Base-by-base conservation (phyloP, 495 filamentous ascomycete species). In the Penicillium canescens region DNA sequence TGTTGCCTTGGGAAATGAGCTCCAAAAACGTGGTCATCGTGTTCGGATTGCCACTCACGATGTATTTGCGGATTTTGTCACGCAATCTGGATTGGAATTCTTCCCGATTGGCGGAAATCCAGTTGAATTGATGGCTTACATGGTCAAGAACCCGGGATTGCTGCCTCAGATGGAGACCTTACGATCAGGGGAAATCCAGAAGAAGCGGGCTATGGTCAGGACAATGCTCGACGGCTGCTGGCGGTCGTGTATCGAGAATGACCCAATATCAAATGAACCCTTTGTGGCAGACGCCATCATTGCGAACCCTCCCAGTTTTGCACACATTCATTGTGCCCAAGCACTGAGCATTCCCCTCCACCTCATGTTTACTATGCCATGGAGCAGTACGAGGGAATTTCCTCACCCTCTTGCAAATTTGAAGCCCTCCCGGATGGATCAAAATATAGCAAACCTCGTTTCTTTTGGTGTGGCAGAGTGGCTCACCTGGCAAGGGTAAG, bases 201-300 rank as follows among this genome's bases (percentile, higher is more conserved):
- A 57, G 24, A 70, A 72, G 54, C 58, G 61, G 20, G 58, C 60
- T n/a, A 65, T 73, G 50, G 74, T 85, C 26, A 68, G 59, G 13
- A 73, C 76, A 46, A 82, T 84, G 60, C 63, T 84, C 12, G 68
- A 77, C 40, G 81, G 80, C 1, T 82, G 78, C 43, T 85, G 82
- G 82, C 72, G 72, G 50, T 80, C 79, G 5, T 85, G 82, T 59
- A 77, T 77, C 28, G 77, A 81, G 56, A 63, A 16, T 0, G 40
- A 42, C 20, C 40, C 40, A 13, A 42, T 21, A 72, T 85, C 84
- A 52, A 38, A 77, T 13, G 78, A 77, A 52, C 77, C 79, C 0
- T 84, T 84, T 58, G 68, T 83, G 9, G 81, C 81, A 0, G 77
- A 84, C 47, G 78, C 72, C 16, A 82, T 84, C 52, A 81, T 84